phyloP scores from a whole-genome alignment of 495 filamentous ascomycete genomes.

The Lophiostoma macrostomum region DNA sequence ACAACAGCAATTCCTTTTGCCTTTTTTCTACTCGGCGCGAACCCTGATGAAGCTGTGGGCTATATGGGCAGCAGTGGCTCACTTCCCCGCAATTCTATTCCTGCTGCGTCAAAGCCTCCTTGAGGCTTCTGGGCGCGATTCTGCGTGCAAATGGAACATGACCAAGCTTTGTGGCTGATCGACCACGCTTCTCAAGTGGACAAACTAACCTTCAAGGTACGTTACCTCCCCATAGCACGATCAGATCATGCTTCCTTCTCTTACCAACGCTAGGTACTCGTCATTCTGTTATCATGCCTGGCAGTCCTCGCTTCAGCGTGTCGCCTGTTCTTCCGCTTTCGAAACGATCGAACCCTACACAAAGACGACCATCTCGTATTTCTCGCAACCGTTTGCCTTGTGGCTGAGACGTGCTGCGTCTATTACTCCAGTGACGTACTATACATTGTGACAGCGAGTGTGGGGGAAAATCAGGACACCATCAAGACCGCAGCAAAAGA shows the following conservation, averaged over 20 bases:
- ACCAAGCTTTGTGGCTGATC: background rate
- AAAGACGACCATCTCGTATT: conserved; percentile 10
- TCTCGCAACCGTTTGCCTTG: conserved; percentile 8
- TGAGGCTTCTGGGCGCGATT: background rate
- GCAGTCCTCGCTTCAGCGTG: background rate
- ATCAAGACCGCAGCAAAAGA: background rate
- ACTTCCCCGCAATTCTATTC: too few species aligned
- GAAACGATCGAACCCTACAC: background rate
- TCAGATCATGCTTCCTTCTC: background rate
- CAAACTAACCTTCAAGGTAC: background rate
- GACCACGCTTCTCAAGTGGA: conserved; percentile 4
- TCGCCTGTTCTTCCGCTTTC: conserved; percentile 3
- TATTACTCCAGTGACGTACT: background rate
- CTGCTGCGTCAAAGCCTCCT: too few species aligned
- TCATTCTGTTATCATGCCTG: background rate
- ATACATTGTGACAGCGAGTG: too few species aligned
- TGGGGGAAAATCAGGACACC: too few species aligned
- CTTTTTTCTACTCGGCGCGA: too few species aligned
- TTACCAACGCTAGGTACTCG: background rate
- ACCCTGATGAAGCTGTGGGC: too few species aligned
- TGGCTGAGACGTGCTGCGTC: background rate
- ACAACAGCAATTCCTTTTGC: too few species aligned
- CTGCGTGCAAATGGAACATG: background rate
- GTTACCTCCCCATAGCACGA: background rate
- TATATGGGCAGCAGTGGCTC: too few species aligned